Evolutionary conservation across 2,329 filamentous ascomycete genomes (phyloP).

Genomic region (Penicillium sp.): DNA sequence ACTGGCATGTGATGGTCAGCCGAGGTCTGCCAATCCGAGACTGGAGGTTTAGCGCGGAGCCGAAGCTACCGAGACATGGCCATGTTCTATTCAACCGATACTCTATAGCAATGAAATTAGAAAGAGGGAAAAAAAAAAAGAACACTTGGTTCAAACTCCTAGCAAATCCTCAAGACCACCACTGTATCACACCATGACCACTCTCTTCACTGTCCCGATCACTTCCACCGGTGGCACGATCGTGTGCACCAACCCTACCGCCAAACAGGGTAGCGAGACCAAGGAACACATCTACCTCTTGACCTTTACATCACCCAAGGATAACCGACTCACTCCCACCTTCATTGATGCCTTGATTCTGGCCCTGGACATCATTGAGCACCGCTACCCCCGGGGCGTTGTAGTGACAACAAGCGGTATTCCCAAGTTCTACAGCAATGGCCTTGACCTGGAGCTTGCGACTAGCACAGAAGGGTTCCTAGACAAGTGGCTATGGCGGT

Average conservation of each 20-base stretch:
- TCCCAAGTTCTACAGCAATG: constrained; percentile 75
- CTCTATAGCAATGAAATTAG: too few relatives aligned
- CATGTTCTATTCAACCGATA: too few relatives aligned
- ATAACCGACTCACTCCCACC: constrained; percentile 67
- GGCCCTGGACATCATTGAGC: constrained; percentile 70
- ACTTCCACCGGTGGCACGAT: constrained; percentile 52
- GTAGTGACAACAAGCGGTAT: constrained; percentile 71
- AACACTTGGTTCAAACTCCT: not conserved
- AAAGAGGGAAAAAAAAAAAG: too few relatives aligned
- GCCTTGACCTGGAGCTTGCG: constrained; percentile 69
- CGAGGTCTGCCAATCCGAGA: constrained; percentile 9
- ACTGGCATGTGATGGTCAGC: constrained; percentile 13
- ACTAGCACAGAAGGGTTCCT: constrained; percentile 56
- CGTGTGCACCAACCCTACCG: constrained; percentile 55
- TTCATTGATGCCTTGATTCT: constrained; percentile 63
- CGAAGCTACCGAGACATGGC: too few relatives aligned
- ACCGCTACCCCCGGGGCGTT: constrained; percentile 62
- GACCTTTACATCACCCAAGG: constrained; percentile 63
- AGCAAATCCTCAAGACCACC: not conserved
- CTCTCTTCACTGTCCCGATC: constrained; percentile 58
- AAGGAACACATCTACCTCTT: constrained; percentile 59
- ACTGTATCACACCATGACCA: constrained; percentile 20
- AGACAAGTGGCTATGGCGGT: constrained; percentile 53
- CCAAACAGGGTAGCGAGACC: constrained; percentile 26
- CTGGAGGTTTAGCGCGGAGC: not conserved